Evolutionary conservation across 352 stramenopile genomes (phyloP).

Genomic region (Phytophthora fragariae): DNA sequence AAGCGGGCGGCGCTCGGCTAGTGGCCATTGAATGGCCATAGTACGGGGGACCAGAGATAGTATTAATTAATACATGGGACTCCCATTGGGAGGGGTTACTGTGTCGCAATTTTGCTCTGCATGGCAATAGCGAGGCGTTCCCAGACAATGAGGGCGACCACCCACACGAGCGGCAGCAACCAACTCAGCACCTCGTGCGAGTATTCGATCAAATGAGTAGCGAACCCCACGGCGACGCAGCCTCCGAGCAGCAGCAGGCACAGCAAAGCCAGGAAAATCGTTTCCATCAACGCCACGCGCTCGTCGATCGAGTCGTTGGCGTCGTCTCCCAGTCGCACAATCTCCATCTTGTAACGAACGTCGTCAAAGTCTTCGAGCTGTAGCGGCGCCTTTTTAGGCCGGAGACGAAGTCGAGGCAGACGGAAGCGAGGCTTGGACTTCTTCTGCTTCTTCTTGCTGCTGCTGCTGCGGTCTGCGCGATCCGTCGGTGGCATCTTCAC

Average conservation of each 20-base stretch:
- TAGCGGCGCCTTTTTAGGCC: conserved; percentile 33
- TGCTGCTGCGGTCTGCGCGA: conserved; percentile 10
- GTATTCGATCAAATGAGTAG: conserved; percentile 46
- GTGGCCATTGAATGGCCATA: too few species aligned
- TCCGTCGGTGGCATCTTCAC: conserved; percentile 8
- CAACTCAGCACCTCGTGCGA: conserved; percentile 43
- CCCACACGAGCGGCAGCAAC: conserved; percentile 55
- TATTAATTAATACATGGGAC: too few species aligned
- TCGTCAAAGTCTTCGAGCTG: conserved; percentile 73
- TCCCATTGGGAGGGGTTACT: neutral
- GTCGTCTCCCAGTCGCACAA: conserved; percentile 43
- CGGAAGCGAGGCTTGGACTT: conserved; percentile 15
- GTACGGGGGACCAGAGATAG: too few species aligned
- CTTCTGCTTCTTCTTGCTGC: conserved; percentile 4
- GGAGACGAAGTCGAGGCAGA: conserved; percentile 20
- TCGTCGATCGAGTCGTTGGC: conserved; percentile 13
- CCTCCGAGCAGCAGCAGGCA: conserved; percentile 42
- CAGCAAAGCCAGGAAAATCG: conserved; percentile 37
- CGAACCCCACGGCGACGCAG: conserved; percentile 49
- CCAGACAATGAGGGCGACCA: conserved; percentile 57
- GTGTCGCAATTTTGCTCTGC: conserved; percentile 41
- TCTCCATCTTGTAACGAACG: conserved; percentile 69
- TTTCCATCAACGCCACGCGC: conserved; percentile 40
- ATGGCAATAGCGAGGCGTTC: conserved; percentile 38
- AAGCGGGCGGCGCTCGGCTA: too few species aligned